Conservation (phyloP, 306 rosid genomes). For the Rosa rugosa region DNA sequence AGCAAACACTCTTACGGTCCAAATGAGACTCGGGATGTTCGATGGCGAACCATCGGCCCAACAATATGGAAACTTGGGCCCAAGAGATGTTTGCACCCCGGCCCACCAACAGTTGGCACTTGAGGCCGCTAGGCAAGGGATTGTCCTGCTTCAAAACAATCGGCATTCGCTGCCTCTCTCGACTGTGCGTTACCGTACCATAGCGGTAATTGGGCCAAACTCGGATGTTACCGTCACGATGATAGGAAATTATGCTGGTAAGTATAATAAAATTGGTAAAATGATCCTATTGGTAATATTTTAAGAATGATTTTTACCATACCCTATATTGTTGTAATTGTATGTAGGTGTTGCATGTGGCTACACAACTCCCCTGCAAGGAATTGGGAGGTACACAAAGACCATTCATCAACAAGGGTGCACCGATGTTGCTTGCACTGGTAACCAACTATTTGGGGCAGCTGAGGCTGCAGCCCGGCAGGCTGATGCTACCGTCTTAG, state of each 20-base stretch:
- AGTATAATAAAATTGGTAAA: not conserved
- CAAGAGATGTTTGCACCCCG: conserved; percentile 53
- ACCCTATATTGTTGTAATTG: not conserved
- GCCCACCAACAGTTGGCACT: conserved; percentile 73
- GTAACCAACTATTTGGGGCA: conserved; percentile 36
- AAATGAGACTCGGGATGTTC: conserved; percentile 92
- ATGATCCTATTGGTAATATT: not conserved
- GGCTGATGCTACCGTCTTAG: conserved; percentile 65
- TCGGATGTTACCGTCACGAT: conserved; percentile 76
- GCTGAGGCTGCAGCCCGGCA: conserved; percentile 63
- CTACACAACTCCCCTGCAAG: conserved; percentile 75
- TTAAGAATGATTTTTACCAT: not conserved
- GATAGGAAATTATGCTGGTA: conserved; percentile 94
- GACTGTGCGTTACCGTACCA: conserved; percentile 36
- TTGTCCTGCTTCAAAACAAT: conserved; percentile 61
- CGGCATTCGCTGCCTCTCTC: conserved; percentile 54
- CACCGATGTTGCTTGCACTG: conserved; percentile 46
- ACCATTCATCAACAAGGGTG: conserved; percentile 67
- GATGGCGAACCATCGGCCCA: conserved; percentile 70
- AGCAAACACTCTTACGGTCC: conserved; percentile 62
- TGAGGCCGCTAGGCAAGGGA: conserved; percentile 81
- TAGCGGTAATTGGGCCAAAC: conserved; percentile 90
- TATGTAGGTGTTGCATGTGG: conserved; percentile 73
- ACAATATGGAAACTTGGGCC: conserved; percentile 63
- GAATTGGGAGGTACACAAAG: conserved; percentile 66